Evolutionary conservation across 2,329 filamentous ascomycete species (phyloP), one percentile per base, ranked within the genome.

Genomic region (Raffaelea arxii): DNA sequence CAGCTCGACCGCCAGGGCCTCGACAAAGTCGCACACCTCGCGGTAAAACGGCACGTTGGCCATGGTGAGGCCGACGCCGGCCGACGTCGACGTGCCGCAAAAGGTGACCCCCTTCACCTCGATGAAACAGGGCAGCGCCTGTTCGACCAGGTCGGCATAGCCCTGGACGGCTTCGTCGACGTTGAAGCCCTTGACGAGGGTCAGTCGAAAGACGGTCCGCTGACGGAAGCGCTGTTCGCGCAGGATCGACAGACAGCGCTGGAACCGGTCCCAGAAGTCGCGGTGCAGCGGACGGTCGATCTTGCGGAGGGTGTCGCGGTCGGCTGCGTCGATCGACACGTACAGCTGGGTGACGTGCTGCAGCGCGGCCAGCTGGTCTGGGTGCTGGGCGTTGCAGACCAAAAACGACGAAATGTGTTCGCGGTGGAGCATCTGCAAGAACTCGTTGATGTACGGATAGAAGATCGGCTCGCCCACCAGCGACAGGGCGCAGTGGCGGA

Each of bases 381-480:
- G 92, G 60, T 97, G 91, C 64, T 97, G 92, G 1, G 91, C 91
- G 59, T 97, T 97, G 72, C 91, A 97, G 48, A 98, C 92, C 0
- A 97, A 72, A 68, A 97, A 98, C 25, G 85, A 92, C 3, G 87
- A 94, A 55, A 97, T 96, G 55, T 80, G 83, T 62, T 94, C 86
- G 12, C 65, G 69, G 67, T 97, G 91, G 53, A 98, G 74, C 72
- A 97, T 78, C 11, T 69, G 75, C 1, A 94, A 71, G 58, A 97
- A 90, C 59, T 90, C 84, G 65, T 98, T 96, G 72, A 97, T 97
- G 59, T 94, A 82, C 10, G 92, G 92, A 64, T 97, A 97, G 69
- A 97, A 97, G 56, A 96, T 96, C n/a, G 91, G 91, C 65, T 98
- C 91, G 55, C 92, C 91, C 21, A 98, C 92, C 10, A 98, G 74